phyloP scores from a whole-genome alignment of 805 yeast species.

The Yamadazyma laniorum region DNA sequence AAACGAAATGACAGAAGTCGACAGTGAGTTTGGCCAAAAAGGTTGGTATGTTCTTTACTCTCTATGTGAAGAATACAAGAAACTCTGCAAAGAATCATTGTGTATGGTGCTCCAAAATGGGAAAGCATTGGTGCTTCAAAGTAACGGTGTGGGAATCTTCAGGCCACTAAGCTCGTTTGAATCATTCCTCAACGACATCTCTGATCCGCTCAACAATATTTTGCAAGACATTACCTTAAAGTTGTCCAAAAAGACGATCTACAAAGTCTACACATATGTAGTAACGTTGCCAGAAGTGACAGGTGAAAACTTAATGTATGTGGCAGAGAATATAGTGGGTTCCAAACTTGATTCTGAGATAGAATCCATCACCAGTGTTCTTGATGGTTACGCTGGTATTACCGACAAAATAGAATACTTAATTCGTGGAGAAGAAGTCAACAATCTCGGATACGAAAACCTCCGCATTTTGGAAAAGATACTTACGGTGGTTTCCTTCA shows the following conservation, averaged over 20 bases:
- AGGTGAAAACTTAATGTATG: slow-evolving; percentile 16
- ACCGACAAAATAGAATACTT: slow-evolving; percentile 4
- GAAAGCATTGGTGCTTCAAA: slow-evolving; percentile 23
- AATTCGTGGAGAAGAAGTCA: slow-evolving; percentile 5
- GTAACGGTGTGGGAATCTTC: slow-evolving; percentile 32
- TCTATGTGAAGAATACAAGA: slow-evolving; percentile 68
- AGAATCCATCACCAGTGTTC: slow-evolving; percentile 17
- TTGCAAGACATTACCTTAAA: slow-evolving; percentile 21
- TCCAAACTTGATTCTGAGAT: slow-evolving; percentile 27
- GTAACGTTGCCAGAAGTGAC: not conserved
- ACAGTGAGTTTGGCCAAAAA: slow-evolving; percentile 1
- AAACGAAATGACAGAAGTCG: slow-evolving; percentile 15
- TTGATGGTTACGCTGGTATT: slow-evolving; percentile 26
- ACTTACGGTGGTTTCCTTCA: slow-evolving; percentile 23
- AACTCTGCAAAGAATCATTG: slow-evolving; percentile 58
- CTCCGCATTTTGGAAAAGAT: slow-evolving; percentile 25
- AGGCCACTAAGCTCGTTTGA: slow-evolving; percentile 36
- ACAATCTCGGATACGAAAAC: slow-evolving; percentile 12
- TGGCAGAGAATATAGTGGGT: slow-evolving; percentile 23
- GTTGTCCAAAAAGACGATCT: slow-evolving; percentile 30
- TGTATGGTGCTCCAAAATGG: slow-evolving; percentile 33
- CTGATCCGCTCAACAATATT: slow-evolving; percentile 17
- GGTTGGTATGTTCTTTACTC: slow-evolving; percentile 72
- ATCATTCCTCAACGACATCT: slow-evolving; percentile 16
- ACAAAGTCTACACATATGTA: slow-evolving; percentile 18